A percentile compares a stretch with the other conserved stretches of the same genome.
Evolutionary conservation across 441 rosid species (phyloP).

Genomic region (Dalechampia spathulata): DNA sequence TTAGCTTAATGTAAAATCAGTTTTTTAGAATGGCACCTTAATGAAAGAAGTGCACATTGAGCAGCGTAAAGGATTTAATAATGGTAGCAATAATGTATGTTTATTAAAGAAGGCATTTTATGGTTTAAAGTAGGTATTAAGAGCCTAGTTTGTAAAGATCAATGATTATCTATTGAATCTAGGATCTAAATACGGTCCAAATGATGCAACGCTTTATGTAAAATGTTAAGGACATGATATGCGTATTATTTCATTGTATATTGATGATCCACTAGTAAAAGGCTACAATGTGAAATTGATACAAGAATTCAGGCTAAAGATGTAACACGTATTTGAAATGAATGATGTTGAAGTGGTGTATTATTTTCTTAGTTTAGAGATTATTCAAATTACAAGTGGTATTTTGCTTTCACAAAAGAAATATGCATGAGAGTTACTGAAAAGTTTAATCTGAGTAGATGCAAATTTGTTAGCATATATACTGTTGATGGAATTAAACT

Average conservation of each 20-base stretch:
- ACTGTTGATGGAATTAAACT: neutral
- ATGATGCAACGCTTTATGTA: neutral
- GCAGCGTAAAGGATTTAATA: neutral
- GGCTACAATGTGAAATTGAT: neutral
- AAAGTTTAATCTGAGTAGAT: neutral
- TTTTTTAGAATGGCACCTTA: neutral
- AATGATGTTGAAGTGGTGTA: neutral
- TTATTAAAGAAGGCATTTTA: neutral
- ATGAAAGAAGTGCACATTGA: neutral
- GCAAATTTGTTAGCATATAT: neutral
- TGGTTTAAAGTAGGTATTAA: neutral
- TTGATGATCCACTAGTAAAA: neutral
- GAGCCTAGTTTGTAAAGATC: neutral
- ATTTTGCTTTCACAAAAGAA: conserved; percentile 1
- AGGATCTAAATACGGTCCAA: neutral
- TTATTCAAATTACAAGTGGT: neutral
- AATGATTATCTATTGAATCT: neutral
- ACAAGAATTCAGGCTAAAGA: neutral
- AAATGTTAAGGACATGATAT: neutral
- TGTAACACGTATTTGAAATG: neutral
- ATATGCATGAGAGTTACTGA: neutral
- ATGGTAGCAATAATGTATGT: neutral
- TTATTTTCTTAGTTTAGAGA: neutral
- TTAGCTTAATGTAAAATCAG: neutral
- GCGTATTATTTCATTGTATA: neutral